Conservation (phyloP, 805 yeast species). For the Candida ulmi region DNA sequence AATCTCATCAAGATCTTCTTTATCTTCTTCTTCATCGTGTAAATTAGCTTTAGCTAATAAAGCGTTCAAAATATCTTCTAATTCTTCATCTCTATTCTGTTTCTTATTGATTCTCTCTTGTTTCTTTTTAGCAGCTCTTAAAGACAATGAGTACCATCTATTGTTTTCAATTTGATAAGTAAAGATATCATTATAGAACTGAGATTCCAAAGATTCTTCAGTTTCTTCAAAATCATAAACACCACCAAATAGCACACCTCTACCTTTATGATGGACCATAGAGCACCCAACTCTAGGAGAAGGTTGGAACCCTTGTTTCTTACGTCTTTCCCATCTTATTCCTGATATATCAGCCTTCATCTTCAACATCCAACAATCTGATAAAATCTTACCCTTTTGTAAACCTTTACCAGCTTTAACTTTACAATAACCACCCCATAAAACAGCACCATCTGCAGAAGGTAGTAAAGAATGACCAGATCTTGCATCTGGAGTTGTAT, state of each 20-base stretch:
- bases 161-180: slow-evolving; percentile 83
- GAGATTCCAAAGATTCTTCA: slow-evolving; percentile 83
- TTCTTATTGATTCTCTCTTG: slow-evolving; percentile 41
- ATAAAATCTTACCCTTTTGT: slow-evolving; percentile 84
- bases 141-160: slow-evolving; percentile 74
- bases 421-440: slow-evolving; percentile 93
- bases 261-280: slow-evolving; percentile 80
- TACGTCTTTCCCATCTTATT: slow-evolving; percentile 83
- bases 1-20: slow-evolving; percentile 35
- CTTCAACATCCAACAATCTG: slow-evolving; percentile 81
- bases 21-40: slow-evolving; percentile 35
- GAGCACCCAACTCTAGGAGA: slow-evolving; percentile 94
- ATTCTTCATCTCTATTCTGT: slow-evolving; percentile 48
- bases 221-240: slow-evolving; percentile 94
- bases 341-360: slow-evolving; percentile 76
- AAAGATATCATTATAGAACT: slow-evolving; percentile 72
- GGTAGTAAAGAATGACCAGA: slow-evolving; percentile 90
- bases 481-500: slow-evolving; percentile 81
- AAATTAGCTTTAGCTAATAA: slow-evolving; percentile 71
- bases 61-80: slow-evolving; percentile 74
- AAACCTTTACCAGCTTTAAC: slow-evolving; percentile 84
- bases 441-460: slow-evolving; percentile 69
- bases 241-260: slow-evolving; percentile 93
- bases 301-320: slow-evolving; percentile 86
- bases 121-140: slow-evolving; percentile 58